phyloP scores from a whole-genome alignment of 2,329 filamentous ascomycete genomes.

The Alternaria sp. region DNA sequence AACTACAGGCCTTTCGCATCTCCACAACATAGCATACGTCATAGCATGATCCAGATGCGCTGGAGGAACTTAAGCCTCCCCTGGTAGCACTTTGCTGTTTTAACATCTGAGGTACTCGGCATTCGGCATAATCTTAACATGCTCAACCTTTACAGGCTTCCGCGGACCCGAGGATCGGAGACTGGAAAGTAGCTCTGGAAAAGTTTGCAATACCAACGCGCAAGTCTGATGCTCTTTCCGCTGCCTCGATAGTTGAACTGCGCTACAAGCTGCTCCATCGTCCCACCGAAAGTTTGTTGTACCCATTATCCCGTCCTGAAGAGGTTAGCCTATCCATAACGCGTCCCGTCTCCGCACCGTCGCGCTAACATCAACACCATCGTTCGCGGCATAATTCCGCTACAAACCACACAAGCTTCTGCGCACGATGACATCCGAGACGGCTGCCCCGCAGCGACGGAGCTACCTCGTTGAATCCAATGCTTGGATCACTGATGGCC shows the following conservation, averaged over 20 bases:
- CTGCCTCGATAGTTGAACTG: background rate
- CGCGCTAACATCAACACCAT: constrained; percentile 14
- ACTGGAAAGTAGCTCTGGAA: background rate
- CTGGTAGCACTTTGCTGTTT: background rate
- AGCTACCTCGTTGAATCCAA: background rate
- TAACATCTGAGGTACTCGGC: background rate
- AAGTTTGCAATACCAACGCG: background rate
- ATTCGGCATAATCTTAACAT: background rate
- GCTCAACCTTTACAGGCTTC: background rate
- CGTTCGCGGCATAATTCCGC: constrained; percentile 29
- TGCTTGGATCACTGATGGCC: constrained; percentile 2
- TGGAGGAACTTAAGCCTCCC: too few species aligned
- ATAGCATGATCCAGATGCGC: background rate
- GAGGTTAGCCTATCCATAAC: background rate
- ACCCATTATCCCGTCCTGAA: background rate
- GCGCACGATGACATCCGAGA: background rate
- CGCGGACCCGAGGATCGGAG: too few species aligned
- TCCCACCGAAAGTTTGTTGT: background rate
- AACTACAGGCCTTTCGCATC: background rate
- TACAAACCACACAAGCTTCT: constrained; percentile 3
- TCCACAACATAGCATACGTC: background rate
- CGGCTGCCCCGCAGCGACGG: constrained; percentile 14
- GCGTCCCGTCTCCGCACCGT: constrained; percentile 21
- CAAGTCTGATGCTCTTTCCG: background rate
- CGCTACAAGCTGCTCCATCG: background rate